Evolutionary conservation across 306 rosid species (phyloP), one percentile per base, ranked within the genome.

Genomic region (Vicia villosa): DNA sequence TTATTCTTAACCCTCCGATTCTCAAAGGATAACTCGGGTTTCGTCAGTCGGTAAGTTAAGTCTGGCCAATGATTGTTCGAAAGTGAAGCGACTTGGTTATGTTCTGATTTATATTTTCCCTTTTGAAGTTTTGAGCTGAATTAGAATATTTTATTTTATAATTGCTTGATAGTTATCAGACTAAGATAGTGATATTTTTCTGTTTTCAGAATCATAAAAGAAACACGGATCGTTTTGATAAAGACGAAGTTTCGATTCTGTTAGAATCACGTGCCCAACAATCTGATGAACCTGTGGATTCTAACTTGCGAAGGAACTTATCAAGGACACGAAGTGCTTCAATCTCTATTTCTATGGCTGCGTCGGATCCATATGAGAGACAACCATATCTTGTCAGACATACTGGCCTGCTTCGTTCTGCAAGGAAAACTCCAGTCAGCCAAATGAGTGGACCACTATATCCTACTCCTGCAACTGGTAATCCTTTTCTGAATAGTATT

Each of bases 221-320:
- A 59, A 59, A n/a, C 76, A 71, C 59, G 76, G 42, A 43, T 46
- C 41, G 3, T 71, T 45, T 45, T 42, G 76, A 59, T 5, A 59
- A 45, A 8, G 37, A 75, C 71, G 87, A 83, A 63, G 51, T 41
- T 63, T 97, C 97, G 10, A 88, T 88, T 85, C 83, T 93, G 64
- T 81, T 79, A 22, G 79, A 79, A 66, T 55, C 80, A 21, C 72
- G 50, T 36, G 63, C 63, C 3, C 84, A 75, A 42, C 59, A 46
- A 55, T 71, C 77, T 15, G 83, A 82, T 22, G 89, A 88, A 34
- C 52, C 8, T 14, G 49, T 1, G 43, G 76, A 70, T 54, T 78
- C 85, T 30, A 79, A 66, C 22, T 79, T 69, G 19, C 86, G 58
- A 68, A 85, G 78, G 72, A 76, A 51, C 57, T 10, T 51, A 10